Conservation (phyloP, 371 early-diverging fungal species). For the Choanephora cucurbitarum region DNA sequence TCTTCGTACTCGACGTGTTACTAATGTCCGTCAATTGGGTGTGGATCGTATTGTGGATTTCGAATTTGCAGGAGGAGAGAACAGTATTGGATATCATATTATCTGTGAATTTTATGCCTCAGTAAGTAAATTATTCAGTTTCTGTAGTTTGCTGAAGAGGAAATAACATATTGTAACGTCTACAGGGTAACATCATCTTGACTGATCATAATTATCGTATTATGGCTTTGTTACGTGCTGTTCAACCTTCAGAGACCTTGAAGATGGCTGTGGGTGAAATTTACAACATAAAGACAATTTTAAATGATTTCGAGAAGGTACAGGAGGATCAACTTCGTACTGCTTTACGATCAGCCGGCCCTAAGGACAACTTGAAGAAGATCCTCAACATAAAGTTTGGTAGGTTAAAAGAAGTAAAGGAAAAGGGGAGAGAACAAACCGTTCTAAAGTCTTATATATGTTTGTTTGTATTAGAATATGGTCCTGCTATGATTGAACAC, state of each 20-base stretch:
- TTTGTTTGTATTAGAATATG: slow-evolving; percentile 62
- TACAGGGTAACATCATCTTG: slow-evolving; percentile 91
- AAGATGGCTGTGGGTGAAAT: slow-evolving; percentile 81
- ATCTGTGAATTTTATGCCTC: slow-evolving; percentile 93
- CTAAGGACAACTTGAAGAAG: slow-evolving; percentile 79
- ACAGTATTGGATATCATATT: slow-evolving; percentile 80
- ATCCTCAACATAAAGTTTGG: slow-evolving; percentile 72
- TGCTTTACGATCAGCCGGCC: slow-evolving; percentile 59
- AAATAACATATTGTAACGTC: too few relatives aligned
- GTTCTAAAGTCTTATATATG: too few relatives aligned
- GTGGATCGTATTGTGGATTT: slow-evolving; percentile 93
- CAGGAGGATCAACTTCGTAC: slow-evolving; percentile 54
- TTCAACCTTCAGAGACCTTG: slow-evolving; percentile 75
- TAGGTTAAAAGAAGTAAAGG: slow-evolving; percentile 29
- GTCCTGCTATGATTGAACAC: slow-evolving; percentile 90
- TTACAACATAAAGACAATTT: slow-evolving; percentile 59
- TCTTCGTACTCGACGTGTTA: slow-evolving; percentile 81
- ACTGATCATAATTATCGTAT: slow-evolving; percentile 89
- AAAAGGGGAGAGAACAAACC: too few relatives aligned
- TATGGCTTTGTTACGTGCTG: slow-evolving; percentile 83
- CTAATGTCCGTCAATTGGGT: slow-evolving; percentile 84
- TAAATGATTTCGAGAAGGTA: slow-evolving; percentile 67
- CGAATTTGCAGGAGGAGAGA: slow-evolving; percentile 78
- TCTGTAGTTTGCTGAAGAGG: too few relatives aligned
- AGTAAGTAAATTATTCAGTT: slow-evolving; percentile 55